Conservation (phyloP, 805 yeast genomes). For the Suhomyces sp. region DNA sequence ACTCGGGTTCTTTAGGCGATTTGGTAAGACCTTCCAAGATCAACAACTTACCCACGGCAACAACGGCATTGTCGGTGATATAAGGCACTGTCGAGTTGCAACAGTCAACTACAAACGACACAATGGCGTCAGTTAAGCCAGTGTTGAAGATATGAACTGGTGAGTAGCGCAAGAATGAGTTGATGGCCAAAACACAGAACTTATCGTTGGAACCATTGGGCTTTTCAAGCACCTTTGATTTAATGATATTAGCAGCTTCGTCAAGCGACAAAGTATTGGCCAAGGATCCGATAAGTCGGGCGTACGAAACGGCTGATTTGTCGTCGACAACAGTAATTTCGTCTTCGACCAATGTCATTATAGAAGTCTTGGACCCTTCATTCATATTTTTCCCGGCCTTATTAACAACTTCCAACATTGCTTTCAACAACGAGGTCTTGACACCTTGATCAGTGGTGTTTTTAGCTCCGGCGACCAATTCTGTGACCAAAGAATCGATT, state of each 20-base stretch:
- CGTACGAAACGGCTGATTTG: conserved; percentile 70
- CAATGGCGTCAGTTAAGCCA: conserved; percentile 50
- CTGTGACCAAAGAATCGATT: conserved; percentile 88
- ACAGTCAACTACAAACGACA: conserved; percentile 46
- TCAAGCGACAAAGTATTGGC: conserved; percentile 62
- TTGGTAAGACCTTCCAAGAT: conserved; percentile 45
- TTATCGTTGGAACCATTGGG: conserved; percentile 39
- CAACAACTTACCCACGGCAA: conserved; percentile 79
- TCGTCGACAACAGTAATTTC: conserved; percentile 55
- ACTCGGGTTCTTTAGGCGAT: conserved; percentile 21
- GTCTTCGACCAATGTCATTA: conserved; percentile 71
- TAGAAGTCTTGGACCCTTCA: conserved; percentile 65
- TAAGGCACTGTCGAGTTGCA: conserved; percentile 43
- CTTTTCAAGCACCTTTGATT: conserved; percentile 53
- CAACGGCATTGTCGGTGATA: conserved; percentile 69
- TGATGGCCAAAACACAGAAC: conserved; percentile 69
- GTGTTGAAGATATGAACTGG: conserved; percentile 59
- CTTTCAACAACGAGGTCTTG: conserved; percentile 81
- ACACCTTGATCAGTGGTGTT: conserved; percentile 65
- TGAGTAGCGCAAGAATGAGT: conserved; percentile 76
- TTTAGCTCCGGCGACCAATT: conserved; percentile 73
- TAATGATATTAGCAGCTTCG: conserved; percentile 61
- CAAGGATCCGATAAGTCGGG: conserved; percentile 73
- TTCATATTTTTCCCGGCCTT: conserved; percentile 78
- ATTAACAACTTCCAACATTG: conserved; percentile 74